Evolutionary conservation across 345 rosid genomes (phyloP).

Genomic region (Chamaenerion angustifolium): DNA sequence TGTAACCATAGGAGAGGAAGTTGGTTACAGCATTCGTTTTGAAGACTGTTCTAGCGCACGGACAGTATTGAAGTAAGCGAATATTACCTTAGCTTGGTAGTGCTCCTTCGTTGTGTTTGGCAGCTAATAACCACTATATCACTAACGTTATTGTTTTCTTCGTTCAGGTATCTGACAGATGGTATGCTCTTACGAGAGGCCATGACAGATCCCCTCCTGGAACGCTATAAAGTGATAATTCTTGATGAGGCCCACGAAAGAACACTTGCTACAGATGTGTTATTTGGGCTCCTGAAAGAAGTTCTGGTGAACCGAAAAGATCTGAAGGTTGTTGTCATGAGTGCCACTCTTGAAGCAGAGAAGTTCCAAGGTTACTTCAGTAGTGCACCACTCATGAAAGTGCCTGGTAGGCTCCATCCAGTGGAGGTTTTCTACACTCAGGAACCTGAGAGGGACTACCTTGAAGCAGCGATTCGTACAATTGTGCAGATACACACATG

Average conservation of each 20-base stretch:
- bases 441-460: conserved; percentile 88
- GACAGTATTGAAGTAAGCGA: conserved; percentile 82
- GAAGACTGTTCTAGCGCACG: conserved; percentile 81
- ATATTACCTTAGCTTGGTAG: neutral
- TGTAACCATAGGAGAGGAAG: conserved; percentile 92
- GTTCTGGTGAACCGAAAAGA: conserved; percentile 73
- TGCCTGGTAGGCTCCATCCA: conserved; percentile 93
- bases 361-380: conserved; percentile 82
- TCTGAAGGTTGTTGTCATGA: conserved; percentile 90
- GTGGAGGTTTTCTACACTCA: conserved; percentile 87
- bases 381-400: conserved; percentile 89
- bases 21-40: conserved; percentile 94
- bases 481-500: conserved; percentile 77
- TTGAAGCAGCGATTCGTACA: conserved; percentile 89
- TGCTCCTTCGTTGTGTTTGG: neutral
- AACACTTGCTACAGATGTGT: conserved; percentile 76
- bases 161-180: conserved; percentile 78
- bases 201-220: conserved; percentile 94
- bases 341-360: conserved; percentile 96
- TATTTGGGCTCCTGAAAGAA: conserved; percentile 87
- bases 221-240: conserved; percentile 87
- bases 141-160: neutral
- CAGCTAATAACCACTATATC: neutral
- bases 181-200: conserved; percentile 99
- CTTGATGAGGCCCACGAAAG: conserved; percentile 99